Conservation (phyloP, 2,329 filamentous ascomycete species). For the Talaromyces sp. region DNA sequence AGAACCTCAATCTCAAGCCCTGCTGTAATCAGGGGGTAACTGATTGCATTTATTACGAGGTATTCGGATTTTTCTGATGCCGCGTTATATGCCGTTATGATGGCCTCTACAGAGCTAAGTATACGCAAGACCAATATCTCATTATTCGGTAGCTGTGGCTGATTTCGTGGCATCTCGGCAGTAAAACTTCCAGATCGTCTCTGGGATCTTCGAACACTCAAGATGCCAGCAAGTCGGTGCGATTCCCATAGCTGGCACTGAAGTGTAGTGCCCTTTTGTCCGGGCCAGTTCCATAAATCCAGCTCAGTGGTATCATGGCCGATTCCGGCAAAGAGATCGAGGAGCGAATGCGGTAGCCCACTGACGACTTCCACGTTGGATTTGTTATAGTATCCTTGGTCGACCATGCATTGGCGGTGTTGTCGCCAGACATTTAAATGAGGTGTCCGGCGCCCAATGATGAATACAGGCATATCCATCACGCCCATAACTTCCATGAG, state of each 20-base stretch:
- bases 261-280: conserved; percentile 25
- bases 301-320: conserved; percentile 25
- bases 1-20: conserved; percentile 23
- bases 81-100: conserved; percentile 22
- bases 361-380: conserved; percentile 27
- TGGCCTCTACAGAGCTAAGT: conserved; percentile 27
- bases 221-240: conserved; percentile 28
- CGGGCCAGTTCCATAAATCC: conserved; percentile 31
- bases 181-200: background rate
- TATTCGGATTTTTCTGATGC: conserved; percentile 22
- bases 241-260: conserved; percentile 33
- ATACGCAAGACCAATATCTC: conserved; percentile 24
- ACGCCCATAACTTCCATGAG: conserved; percentile 33
- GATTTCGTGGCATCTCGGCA: background rate
- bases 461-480: conserved; percentile 30
- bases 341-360: conserved; percentile 28
- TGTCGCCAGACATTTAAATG: conserved; percentile 29
- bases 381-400: background rate
- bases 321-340: conserved; percentile 29
- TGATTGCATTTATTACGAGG: conserved; percentile 24
- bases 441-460: conserved; percentile 26
- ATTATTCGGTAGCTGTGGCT: conserved; percentile 15
- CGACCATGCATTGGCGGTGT: conserved; percentile 22
- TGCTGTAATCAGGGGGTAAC: conserved; percentile 27
- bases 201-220: conserved; percentile 22